Base-by-base conservation (phyloP, 2,329 filamentous ascomycete genomes). In the Pseudogymnoascus sp. region DNA sequence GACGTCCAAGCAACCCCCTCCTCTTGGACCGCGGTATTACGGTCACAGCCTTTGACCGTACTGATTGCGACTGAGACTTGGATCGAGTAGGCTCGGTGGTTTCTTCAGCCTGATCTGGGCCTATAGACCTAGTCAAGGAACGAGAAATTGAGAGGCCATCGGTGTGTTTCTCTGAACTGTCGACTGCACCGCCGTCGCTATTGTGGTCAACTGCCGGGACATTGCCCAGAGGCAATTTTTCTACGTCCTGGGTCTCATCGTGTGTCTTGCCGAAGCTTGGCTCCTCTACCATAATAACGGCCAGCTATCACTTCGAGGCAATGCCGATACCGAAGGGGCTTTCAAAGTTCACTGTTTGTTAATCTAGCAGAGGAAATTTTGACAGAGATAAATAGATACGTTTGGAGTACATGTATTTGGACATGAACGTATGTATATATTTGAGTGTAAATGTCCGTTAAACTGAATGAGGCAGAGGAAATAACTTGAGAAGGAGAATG, bases 1-100 rank as follows among this genome's bases (percentile, higher is more conserved):
- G 78, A 37, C 81, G 81, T 1, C 85, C 86, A 58, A 96, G 80
- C 1, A 96, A 77, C 0, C 92, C 92, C 69, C 91, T 80, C 58
- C 90, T 82, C 64, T 83, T 73, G 1, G 73, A 70, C 33, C 77
- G 74, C 29, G 81, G 77, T 12, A 84, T 71, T 48, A 81, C 66
- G 35, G 69, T 64, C 58, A 72, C 65, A 3, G 74, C 62, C n/a
- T 72, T 71, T 5, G 79, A 77, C 36, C 73, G 72, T 6, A 71
- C 67, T 5, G 76, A 78, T 0, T 78, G 77, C 12, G 73, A 69
- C 31, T 72, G 74, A 10, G 76, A 76, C 12, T 67, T 70, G 39
- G 67, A 60, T 9, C 60, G 58, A 39, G 58, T 27, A 48, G 39
- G 42, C n/a, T 63, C 25, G 13, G 33, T 18, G 15, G 40, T n/a